Evolutionary conservation across 208 protist species (phyloP), one percentile per base, ranked within the genome.

Genomic region (Strigomonas culicis): DNA sequence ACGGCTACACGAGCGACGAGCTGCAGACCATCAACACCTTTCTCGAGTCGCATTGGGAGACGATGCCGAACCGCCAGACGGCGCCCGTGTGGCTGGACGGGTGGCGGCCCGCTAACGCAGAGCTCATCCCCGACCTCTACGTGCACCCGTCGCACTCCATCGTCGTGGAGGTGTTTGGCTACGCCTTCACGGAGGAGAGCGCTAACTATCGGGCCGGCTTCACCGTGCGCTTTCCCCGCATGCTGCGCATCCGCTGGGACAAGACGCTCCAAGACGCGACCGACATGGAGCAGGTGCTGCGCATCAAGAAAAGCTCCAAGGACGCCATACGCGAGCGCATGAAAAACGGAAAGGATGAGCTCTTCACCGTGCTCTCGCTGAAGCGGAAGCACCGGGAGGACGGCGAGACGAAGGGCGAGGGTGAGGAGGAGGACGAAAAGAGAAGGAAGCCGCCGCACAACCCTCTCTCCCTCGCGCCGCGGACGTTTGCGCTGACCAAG

Each of bases 221-320:
- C 60, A 88, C 83, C 11, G 47, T 89, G 0, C 64, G 79, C 43
- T 93, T 90, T 57, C 83, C 84, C 4, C 71, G 77, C n/a, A 70
- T 88, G 58, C 39, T 70, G 55, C 59, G 60, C 13, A 65, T 88
- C 17, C 77, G 79, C 3, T 69, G 46, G 59, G 79, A 86, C 63
- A 91, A 88, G 65, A 63, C 43, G 44, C 28, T 66, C 21, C 31
- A 21, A 7, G 77, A 84, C 49, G 68, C 70, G 10, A 74, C 73
- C 21, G 64, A 65, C 44, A 19, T 75, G 34, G 2, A 36, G 7
- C 47, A 59, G 34, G 28, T 79, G 21, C 13, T 4, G 7, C 28
- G 17, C 1, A 71, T 82, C 27, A 62, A 52, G n/a, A 58, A 61
- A 0, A 66, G 57, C 39, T 77, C 69, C 24, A 47, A 60, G 11